Base-by-base conservation (phyloP, 1,284 basidiomycete species). In the Papiliotrema nemorosa region DNA sequence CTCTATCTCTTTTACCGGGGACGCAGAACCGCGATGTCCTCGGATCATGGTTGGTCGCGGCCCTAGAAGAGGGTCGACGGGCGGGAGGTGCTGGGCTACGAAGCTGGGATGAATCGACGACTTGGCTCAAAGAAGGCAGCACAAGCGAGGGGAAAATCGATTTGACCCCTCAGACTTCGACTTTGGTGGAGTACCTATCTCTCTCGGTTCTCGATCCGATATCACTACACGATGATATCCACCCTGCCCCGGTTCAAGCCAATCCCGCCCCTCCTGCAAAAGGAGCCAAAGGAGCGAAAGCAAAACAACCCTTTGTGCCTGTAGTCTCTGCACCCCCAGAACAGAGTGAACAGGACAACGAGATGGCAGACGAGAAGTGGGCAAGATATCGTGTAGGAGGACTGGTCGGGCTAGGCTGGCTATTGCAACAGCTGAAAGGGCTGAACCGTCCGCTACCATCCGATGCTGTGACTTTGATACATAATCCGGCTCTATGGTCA, bases 1-100 rank as follows among this genome's bases (percentile, higher is more conserved):
- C 44, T 0, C 57, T 71, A 12, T 61, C 60, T 2, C 65, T 74
- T 2, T 62, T 75, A 16, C 70, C 71, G 12, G 66, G 70, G 5
- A 85, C 88, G 25, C 85, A 90, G 59, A 70, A 82, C n/a, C 81
- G 86, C 42, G 80, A 79, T 34, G 78, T 92, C 27, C 72, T 93
- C 1, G 91, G 89, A 0, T 82, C 87, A 6, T 94, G 90, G 90
- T 82, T 73, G 54, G 73, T 76, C 27, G 72, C 66, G 21, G 64
- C 62, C 14, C 58, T 74, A 9, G 70, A 73, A 46, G 73, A 75
- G 54, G 70, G 69, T 5, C 55, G 69, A 16, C 44, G 71, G 42
- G 60, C 58, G 1, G 67, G 71, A 20, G 67, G 67, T 13, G 52
- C 60, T 22, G 63, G 64, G 12, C 39, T 70, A n/a, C 50, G 54